A percentile compares a stretch with the other conserved stretches of the same genome.
These are phyloP conservation scores for Xylariaceae sp. DNA, from an alignment of 2,329 filamentous ascomycete species.

Conservation along the genomic window DNA sequence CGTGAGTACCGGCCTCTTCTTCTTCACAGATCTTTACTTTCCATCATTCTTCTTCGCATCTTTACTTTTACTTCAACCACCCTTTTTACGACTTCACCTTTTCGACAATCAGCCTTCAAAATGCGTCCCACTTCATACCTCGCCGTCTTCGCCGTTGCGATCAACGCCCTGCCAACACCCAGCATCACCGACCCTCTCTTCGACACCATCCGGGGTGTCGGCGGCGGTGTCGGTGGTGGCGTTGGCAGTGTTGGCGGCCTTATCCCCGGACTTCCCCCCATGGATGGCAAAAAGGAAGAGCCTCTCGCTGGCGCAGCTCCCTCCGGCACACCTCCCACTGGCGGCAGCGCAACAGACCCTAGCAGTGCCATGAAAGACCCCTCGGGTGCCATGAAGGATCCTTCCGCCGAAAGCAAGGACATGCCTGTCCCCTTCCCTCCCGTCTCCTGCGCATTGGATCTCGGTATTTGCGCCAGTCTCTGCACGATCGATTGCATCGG, in stretches of 20 bases:
- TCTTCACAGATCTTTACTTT: no score
- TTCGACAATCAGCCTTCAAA: conserved; percentile 9
- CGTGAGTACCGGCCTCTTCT: no score
- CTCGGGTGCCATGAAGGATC: no score
- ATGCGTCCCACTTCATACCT: conserved; percentile 24
- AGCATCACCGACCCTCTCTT: conserved; percentile 9
- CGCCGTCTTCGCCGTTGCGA: conserved; percentile 11
- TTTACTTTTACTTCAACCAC: not conserved
- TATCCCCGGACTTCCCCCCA: not conserved
- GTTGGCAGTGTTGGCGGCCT: no score
- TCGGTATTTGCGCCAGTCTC: no score
- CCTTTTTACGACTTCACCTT: not conserved
- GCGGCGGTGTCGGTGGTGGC: conserved; percentile 10
- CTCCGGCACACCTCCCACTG: not conserved
- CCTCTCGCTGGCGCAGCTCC: conserved; percentile 13
- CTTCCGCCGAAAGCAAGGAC: no score
- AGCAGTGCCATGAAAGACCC: no score
- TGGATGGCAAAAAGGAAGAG: not conserved
- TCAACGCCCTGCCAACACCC: conserved; percentile 17
- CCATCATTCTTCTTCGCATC: no score
- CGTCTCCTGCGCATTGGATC: no score
- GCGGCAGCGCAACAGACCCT: conserved; percentile 9
- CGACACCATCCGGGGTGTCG: conserved; percentile 10
- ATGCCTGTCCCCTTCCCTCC: no score
- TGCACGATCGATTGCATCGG: conserved; percentile 8